Base-by-base conservation (phyloP, 2,329 filamentous ascomycete species). In the Rosellinia necatrix region DNA sequence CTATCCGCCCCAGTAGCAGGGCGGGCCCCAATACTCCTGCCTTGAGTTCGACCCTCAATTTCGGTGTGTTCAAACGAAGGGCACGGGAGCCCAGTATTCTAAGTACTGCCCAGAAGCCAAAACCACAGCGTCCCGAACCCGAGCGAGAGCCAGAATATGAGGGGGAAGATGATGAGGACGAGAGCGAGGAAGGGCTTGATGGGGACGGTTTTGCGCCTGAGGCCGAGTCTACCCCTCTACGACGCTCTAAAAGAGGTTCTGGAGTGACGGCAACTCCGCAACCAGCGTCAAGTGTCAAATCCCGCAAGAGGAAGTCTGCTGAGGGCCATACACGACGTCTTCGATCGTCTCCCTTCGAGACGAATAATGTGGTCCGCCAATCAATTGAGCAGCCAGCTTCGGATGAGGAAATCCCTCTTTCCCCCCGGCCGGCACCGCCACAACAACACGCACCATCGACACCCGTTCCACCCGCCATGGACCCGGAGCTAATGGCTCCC, bases 171-270 rank as follows among this genome's bases (percentile, higher is more conserved):
- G 49, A 53, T 1, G 73, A 82, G 77, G 70, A 72, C 1, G 64
- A 82, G 77, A 69, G 72, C 1, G 64, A 66, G 9, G 61, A 63
- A 19, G 60, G 69, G 60, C 66, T 74, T 60, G 72, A 72, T 67
- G 70, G 78, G 63, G 64, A 81, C 76, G 74, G 81, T 62, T 87
- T 84, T 66, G 79, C 76, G 48, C 87, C 80, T 0, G 85, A 89
- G 53, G 85, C 84, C 24, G 86, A 89, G 72, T 87, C 86, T 13
- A 90, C 88, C 6, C 87, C 87, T 3, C 66, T 88, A 22, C 81
- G 84, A 55, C 72, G 79, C 17, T 74, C 75, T 30, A 80, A 75
- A 58, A 74, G 72, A 35, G 70, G 70, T n/a, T 65, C 69, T 25
- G 57, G 59, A 40, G 68, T 62, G 15, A 55, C 54, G 6, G 63